Conservation (phyloP, 768 basidiomycete genomes). For the Kwoniella europaea region DNA sequence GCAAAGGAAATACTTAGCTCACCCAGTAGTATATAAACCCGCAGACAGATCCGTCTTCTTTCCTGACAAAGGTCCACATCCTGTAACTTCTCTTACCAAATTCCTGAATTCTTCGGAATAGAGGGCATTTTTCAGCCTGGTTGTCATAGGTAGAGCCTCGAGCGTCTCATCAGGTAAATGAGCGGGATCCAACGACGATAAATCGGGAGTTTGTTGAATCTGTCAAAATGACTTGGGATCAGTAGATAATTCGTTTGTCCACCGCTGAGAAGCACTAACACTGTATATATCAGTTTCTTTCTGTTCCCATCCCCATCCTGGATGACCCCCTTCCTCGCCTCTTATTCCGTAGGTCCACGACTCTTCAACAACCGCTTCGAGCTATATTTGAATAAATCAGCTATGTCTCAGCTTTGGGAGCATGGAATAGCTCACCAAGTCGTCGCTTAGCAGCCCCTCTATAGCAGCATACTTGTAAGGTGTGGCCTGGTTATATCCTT, state of each 20-base stretch:
- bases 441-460: slow-evolving; percentile 80
- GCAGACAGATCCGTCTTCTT: slow-evolving; percentile 94
- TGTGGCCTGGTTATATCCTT: slow-evolving; percentile 65
- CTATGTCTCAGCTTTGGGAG: not conserved
- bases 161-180: slow-evolving; percentile 80
- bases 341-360: slow-evolving; percentile 52
- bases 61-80: slow-evolving; percentile 88
- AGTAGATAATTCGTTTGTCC: too few relatives aligned
- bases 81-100: slow-evolving; percentile 83
- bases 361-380: slow-evolving; percentile 56
- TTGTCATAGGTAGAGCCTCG: slow-evolving; percentile 76
- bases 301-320: slow-evolving; percentile 61
- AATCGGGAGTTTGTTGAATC: slow-evolving; percentile 97
- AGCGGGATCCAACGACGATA: slow-evolving; percentile 76
- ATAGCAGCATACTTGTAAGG: slow-evolving; percentile 86
- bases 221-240: slow-evolving; percentile 53
- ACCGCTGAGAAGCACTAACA: slow-evolving; percentile 59
- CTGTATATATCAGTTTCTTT: slow-evolving; percentile 99
- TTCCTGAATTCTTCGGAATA: slow-evolving; percentile 81
- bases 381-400: slow-evolving; percentile 30
- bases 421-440: slow-evolving; percentile 65
- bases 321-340: slow-evolving; percentile 51
- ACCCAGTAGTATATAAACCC: slow-evolving; percentile 86
- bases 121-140: slow-evolving; percentile 83
- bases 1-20: slow-evolving; percentile 58